Conservation (phyloP, 495 filamentous ascomycete genomes). For the Peziza echinospora region DNA sequence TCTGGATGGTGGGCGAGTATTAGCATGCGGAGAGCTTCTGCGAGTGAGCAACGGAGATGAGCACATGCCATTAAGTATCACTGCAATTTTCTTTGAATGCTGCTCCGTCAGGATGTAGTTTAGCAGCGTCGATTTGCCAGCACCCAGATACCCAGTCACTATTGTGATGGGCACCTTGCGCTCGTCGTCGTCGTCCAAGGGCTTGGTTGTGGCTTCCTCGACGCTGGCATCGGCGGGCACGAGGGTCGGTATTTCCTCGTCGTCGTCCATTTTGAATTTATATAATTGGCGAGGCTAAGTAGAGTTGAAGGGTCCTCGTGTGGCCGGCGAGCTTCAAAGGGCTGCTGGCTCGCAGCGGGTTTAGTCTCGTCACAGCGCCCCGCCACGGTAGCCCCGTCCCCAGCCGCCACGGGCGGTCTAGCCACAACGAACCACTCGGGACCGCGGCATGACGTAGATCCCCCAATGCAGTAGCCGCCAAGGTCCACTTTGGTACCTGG, state of each 20-base stretch:
- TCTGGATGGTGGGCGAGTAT: conserved; percentile 31
- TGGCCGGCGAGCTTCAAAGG: too few species aligned
- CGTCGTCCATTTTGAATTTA: conserved; percentile 32
- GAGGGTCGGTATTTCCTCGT: conserved; percentile 54
- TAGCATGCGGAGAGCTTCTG: not conserved
- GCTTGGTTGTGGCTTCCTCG: conserved; percentile 13
- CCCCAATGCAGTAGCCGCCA: too few species aligned
- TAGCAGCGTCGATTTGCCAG: conserved; percentile 84
- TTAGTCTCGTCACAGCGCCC: not conserved
- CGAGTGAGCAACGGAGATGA: not conserved
- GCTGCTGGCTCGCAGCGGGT: too few species aligned
- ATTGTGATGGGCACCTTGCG: conserved; percentile 80
- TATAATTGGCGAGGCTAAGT: too few species aligned
- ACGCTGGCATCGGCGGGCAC: conserved; percentile 28
- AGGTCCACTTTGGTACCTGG: too few species aligned
- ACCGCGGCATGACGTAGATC: too few species aligned
- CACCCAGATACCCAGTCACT: conserved; percentile 76
- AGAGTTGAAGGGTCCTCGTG: too few species aligned
- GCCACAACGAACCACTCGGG: too few species aligned
- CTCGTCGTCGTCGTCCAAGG: conserved; percentile 29
- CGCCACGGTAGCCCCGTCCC: too few species aligned
- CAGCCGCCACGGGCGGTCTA: too few species aligned
- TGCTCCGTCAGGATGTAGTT: conserved; percentile 88
- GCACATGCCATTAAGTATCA: conserved; percentile 69
- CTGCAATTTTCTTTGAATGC: conserved; percentile 92